A percentile compares a stretch with the other conserved stretches of the same genome.
phyloP scores from a whole-genome alignment of 768 basidiomycete species.

The Cyclocybe aegerita region DNA sequence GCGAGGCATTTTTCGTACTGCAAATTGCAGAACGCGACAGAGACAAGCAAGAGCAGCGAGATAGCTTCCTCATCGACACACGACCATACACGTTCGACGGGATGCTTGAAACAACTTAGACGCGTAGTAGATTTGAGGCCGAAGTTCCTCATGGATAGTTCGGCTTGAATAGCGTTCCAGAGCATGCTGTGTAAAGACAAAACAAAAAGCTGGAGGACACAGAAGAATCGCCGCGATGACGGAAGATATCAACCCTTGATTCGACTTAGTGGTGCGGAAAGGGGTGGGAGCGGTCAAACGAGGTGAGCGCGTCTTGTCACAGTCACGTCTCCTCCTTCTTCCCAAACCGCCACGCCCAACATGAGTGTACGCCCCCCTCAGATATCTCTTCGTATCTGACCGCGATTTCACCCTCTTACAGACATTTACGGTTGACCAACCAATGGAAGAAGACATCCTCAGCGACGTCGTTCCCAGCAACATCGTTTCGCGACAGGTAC shows the following conservation, averaged over 20 bases:
- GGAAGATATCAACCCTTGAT: background rate
- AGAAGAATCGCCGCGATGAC: background rate
- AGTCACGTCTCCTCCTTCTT: conserved; percentile 8
- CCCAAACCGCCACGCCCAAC: conserved; percentile 10
- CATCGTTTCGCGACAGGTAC: conserved; percentile 85
- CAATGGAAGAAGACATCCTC: conserved; percentile 75
- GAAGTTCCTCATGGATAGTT: too few species aligned
- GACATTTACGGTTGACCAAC: conserved; percentile 38
- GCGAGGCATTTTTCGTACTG: too few species aligned
- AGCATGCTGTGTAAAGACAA: too few species aligned
- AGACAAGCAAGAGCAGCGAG: too few species aligned
- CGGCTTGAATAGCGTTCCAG: too few species aligned
- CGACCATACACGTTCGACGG: too few species aligned
- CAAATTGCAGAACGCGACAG: too few species aligned
- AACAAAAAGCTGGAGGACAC: too few species aligned
- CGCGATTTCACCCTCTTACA: conserved; percentile 6
- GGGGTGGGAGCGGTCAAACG: background rate
- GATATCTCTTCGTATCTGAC: background rate
- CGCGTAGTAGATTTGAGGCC: too few species aligned
- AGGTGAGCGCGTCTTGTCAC: conserved; percentile 17
- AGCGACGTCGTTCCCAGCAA: conserved; percentile 91
- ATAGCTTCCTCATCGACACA: too few species aligned
- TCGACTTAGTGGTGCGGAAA: background rate
- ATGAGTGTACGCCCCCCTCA: conserved; percentile 21
- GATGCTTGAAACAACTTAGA: too few species aligned